Conservation (phyloP, 345 rosid genomes). For the Passiflora organensis region DNA sequence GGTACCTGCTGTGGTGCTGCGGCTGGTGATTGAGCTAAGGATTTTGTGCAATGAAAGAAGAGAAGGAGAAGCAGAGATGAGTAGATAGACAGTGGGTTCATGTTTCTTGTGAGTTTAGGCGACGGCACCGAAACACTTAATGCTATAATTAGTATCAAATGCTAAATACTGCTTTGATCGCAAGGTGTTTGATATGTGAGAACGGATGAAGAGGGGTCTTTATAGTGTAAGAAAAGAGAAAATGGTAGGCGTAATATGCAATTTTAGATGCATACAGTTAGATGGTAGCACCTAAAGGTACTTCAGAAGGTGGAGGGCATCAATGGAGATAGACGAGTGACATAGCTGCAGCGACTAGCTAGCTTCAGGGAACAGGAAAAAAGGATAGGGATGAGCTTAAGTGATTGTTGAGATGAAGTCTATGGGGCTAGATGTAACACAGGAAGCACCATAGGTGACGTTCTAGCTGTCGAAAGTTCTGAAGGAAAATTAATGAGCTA, state of each 20-base stretch:
- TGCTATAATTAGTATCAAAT: no score
- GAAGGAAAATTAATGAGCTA: no score
- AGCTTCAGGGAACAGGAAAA: no score
- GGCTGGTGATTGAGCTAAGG: conserved; percentile 8
- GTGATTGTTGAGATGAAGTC: no score
- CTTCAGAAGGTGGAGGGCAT: background rate
- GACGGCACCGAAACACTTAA: background rate
- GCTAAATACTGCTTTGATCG: background rate
- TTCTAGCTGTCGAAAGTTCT: no score
- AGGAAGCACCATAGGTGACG: no score
- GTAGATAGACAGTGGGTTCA: conserved; percentile 9
- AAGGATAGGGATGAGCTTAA: no score
- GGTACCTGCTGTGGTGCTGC: no score
- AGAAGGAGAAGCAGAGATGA: conserved; percentile 6
- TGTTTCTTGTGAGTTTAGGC: background rate
- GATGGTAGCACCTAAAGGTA: background rate
- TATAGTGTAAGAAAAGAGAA: background rate
- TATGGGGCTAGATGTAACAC: no score
- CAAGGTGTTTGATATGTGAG: background rate
- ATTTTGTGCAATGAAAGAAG: background rate
- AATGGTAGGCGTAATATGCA: background rate
- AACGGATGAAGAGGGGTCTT: background rate
- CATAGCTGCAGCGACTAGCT: no score
- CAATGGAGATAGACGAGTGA: background rate
- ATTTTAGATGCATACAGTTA: background rate